Base-by-base conservation (phyloP, 2,329 filamentous ascomycete genomes). In the Ascosphaera pollenicola region DNA sequence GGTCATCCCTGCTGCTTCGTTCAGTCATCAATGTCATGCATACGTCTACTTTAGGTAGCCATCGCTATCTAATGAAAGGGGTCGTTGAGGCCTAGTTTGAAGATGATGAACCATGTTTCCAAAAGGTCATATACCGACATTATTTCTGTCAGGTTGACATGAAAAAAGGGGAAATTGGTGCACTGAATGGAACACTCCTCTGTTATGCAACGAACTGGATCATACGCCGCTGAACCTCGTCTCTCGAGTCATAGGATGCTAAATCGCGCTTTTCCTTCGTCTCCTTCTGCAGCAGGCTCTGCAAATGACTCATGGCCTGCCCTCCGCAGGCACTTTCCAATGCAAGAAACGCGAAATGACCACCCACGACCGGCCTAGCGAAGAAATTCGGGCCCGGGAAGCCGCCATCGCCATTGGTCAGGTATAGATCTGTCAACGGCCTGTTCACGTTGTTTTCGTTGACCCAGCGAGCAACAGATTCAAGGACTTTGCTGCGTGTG, bases 291-390 rank as follows among this genome's bases (percentile, higher is more conserved):
- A 35, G 17, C 48, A 66, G 51, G 44, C 63, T 66, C 17, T 51
- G 53, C 46, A 81, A 56, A 0, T 67, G 72, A 16, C 68, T 61
- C 47, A 69, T 63, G 2, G 76, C 77, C 45, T 65, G 66, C 2
- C 80, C 80, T 2, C 70, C 75, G 59, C 83, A 91, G 17, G 80
- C 81, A 49, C 77, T 68, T 57, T 83, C 76, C 36, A 91, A 59
- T n/a, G 81, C 77, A 52, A 92, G 61, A 51, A 84, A 82, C 2
- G 81, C 77, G 63, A 89, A 92, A 59, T 89, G 81, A 0, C 78
- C 82, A 11, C 83, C 83, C 13, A 87, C 74, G 3, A 91, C 83
- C 1, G 83, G 83, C 34, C 83, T 62, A 2, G 82, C 82, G 58
- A 79, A 82, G 63, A 92, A 91, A 40, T 68, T 66, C 11, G 76